phyloP scores from a whole-genome alignment of 1,284 basidiomycete genomes.

The Ganoderma meredithae region DNA sequence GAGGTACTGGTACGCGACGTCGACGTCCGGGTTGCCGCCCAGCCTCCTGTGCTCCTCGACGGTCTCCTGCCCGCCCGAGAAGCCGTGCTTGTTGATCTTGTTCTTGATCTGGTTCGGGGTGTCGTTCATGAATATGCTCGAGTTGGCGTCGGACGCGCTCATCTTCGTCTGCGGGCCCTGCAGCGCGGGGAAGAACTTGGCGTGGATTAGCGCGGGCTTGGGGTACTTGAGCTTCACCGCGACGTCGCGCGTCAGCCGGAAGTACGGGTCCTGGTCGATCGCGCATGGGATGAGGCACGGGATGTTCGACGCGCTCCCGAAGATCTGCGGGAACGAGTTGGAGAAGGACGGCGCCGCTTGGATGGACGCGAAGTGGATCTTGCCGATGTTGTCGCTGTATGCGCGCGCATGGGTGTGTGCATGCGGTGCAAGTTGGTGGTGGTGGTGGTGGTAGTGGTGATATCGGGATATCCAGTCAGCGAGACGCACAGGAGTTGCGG shows the following conservation, averaged over 20 bases:
- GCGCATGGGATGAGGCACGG: conserved; percentile 98
- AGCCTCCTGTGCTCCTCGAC: conserved; percentile 91
- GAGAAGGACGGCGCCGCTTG: conserved; percentile 98
- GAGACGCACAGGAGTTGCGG: not conserved
- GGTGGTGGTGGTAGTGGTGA: not conserved
- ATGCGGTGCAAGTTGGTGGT: not conserved
- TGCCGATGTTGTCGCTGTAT: conserved; percentile 94
- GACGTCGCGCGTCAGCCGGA: conserved; percentile 96
- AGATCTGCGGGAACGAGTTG: conserved; percentile 99
- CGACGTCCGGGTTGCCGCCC: conserved; percentile 95
- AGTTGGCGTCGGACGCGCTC: conserved; percentile 93
- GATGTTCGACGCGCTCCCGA: conserved; percentile 84
- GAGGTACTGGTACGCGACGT: conserved; percentile 96
- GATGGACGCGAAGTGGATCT: conserved; percentile 97
- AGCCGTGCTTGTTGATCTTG: conserved; percentile 95
- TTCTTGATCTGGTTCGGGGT: conserved; percentile 95
- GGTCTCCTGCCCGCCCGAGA: conserved; percentile 90
- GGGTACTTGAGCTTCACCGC: conserved; percentile 95
- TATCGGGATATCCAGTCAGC: not conserved
- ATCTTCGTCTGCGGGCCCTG: conserved; percentile 99
- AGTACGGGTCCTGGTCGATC: conserved; percentile 98
- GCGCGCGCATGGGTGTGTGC: not conserved
- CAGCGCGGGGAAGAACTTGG: conserved; percentile 98
- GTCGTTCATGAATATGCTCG: conserved; percentile 96
- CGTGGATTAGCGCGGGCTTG: conserved; percentile 92